Evolutionary conservation across 2,329 filamentous ascomycete species (phyloP), one percentile per base, ranked within the genome.

Genomic region (Teratosphaeriaceae sp.): DNA sequence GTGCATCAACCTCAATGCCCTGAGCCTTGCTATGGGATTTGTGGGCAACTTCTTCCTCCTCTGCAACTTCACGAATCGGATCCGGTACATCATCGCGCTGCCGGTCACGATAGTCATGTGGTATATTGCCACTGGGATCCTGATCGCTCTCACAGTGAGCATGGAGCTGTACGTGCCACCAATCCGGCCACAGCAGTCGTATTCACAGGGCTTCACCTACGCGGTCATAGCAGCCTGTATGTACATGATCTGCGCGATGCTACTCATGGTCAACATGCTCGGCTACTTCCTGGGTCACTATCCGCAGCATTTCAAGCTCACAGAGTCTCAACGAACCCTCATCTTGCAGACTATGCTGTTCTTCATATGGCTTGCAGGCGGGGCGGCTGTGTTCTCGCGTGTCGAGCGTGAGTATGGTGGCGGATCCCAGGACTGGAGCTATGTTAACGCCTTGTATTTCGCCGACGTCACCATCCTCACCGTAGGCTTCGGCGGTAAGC

Each of bases 271-370:
- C 43, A 95, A 90, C 18, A 87, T 90, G 67, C 74, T 82, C 43
- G 88, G 88, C 7, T 89, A 88, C 36, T 76, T 79, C 44, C 67
- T 82, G 0, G 80, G 81, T 0, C 84, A 86, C 52, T 95, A 94
- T 55, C 75, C 75, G 5, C 83, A 86, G 53, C 82, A 88, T 56
- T 95, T 95, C 53, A 70, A 75, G 3, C 72, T 95, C 19, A 89
- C 84, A 0, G 78, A 82, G 41, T 84, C 83, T 47, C 89, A 96
- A 63, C 78, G 89, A 8, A 95, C 87, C 0, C 69, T 96, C 18
- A 95, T 96, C 72, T 67, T 95, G 21, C 89, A 96, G 64, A 94
- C 88, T 1, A 94, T 94, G 64, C 70, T 85, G 43, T 86, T 94
- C 58, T 81, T 94, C 40, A 66, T 86, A 37, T 95, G 92, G 71